These are phyloP conservation scores for Trichophyton verrucosum DNA, from an alignment of 2,329 filamentous ascomycete genomes.

Conservation along the genomic window DNA sequence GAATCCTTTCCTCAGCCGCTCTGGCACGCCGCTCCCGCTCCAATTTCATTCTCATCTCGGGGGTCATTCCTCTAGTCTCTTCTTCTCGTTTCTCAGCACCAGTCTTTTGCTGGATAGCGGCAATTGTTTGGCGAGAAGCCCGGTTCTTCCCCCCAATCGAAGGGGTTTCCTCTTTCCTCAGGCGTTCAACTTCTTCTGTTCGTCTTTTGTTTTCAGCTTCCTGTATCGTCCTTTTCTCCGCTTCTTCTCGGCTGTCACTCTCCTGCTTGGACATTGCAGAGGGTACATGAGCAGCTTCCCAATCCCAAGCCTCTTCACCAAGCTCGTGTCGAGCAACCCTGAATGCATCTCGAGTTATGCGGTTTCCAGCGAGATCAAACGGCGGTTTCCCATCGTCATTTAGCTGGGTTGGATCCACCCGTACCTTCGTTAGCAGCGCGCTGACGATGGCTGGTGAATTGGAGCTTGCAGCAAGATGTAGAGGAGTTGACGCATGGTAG, in stretches of 20 bases:
- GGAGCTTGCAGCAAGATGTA: slow-evolving; percentile 74
- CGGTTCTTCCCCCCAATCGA: neutral
- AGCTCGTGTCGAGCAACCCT: slow-evolving; percentile 73
- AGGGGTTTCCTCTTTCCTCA: slow-evolving; percentile 49
- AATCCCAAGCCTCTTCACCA: slow-evolving; percentile 64
- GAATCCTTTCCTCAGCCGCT: slow-evolving; percentile 79
- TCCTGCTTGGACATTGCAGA: slow-evolving; percentile 57
- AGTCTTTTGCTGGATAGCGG: slow-evolving; percentile 48
- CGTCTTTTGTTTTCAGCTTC: slow-evolving; percentile 58
- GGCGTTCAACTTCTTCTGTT: slow-evolving; percentile 59
- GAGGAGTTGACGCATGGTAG: slow-evolving; percentile 66
- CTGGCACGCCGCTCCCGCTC: slow-evolving; percentile 83
- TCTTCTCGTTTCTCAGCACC: slow-evolving; percentile 72
- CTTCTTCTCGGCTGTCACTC: slow-evolving; percentile 54
- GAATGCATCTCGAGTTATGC: slow-evolving; percentile 79
- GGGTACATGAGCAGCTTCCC: slow-evolving; percentile 65
- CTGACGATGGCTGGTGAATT: slow-evolving; percentile 66
- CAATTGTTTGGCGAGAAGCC: slow-evolving; percentile 22
- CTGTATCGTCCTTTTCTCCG: slow-evolving; percentile 57
- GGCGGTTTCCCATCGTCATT: slow-evolving; percentile 71
- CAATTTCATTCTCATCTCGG: slow-evolving; percentile 71
- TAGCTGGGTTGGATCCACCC: slow-evolving; percentile 57
- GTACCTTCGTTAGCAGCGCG: slow-evolving; percentile 62
- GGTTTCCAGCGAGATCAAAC: slow-evolving; percentile 78
- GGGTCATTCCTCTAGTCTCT: slow-evolving; percentile 70